Conservation (phyloP, 768 basidiomycete species). For the Boletus barrowsii region DNA sequence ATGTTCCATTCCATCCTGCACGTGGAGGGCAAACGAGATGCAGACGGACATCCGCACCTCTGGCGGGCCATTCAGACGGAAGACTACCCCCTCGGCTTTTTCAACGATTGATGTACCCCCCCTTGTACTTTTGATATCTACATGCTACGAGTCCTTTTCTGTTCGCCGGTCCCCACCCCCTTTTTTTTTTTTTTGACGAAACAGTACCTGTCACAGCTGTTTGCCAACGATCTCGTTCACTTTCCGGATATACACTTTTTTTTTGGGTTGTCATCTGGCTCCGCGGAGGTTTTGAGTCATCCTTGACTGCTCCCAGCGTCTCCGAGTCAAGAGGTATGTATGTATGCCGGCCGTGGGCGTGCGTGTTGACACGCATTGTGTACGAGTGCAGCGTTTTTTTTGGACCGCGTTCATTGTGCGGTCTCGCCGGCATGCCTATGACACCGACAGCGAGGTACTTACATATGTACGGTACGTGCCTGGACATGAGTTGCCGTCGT, state of each 20-base stretch:
- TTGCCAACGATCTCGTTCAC: conserved; percentile 10
- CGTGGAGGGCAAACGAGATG: conserved; percentile 50
- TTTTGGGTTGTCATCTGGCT: background rate
- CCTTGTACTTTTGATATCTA: background rate
- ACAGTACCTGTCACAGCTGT: conserved; percentile 15
- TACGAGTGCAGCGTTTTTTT: background rate
- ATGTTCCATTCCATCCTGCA: conserved; percentile 69
- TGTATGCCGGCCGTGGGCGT: conserved; percentile 12
- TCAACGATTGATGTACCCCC: conserved; percentile 21
- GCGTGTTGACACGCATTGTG: background rate
- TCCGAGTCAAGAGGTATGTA: background rate
- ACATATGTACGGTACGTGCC: background rate
- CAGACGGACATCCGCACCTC: conserved; percentile 47
- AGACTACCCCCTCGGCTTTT: conserved; percentile 47
- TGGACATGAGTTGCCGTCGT: background rate
- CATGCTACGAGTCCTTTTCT: background rate
- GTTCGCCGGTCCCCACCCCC: background rate
- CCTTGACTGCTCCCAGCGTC: conserved; percentile 3
- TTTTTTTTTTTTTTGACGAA: conserved; percentile 12
- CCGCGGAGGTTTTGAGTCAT: conserved; percentile 2
- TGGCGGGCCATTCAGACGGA: conserved; percentile 65
- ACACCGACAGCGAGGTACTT: background rate
- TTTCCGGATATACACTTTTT: conserved; percentile 2
- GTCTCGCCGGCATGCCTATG: background rate
- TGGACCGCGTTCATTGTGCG: background rate